phyloP scores from a whole-genome alignment of 495 filamentous ascomycete species.

The Lasiosphaeriaceae sp. region DNA sequence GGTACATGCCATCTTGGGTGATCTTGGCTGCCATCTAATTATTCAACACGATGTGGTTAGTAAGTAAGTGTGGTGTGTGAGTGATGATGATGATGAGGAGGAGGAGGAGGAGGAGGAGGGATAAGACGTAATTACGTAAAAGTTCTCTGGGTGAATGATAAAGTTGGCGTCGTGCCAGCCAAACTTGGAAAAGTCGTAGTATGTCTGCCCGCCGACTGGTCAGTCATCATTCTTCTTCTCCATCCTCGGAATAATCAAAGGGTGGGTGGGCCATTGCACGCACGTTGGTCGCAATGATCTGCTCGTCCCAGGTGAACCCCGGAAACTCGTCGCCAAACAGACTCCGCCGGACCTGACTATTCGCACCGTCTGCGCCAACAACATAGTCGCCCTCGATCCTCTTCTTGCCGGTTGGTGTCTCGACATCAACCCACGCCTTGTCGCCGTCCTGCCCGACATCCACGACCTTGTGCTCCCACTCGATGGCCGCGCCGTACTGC shows the following conservation, averaged over 20 bases:
- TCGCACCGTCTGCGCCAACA: constrained; percentile 57
- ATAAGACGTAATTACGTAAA: constrained; percentile 33
- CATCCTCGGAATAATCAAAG: too few relatives aligned
- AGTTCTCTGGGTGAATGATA: constrained; percentile 56
- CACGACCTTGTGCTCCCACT: constrained; percentile 47
- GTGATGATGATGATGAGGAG: background rate
- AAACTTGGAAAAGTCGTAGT: constrained; percentile 54
- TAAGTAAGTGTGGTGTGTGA: background rate
- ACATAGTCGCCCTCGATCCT: constrained; percentile 53
- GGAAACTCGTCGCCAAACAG: constrained; percentile 59
- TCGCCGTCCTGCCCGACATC: constrained; percentile 48
- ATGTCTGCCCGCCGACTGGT: constrained; percentile 35
- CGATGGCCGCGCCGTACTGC: constrained; percentile 37
- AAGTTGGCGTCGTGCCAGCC: constrained; percentile 56
- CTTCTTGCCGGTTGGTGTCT: constrained; percentile 38
- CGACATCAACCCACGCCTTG: constrained; percentile 48
- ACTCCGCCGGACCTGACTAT: constrained; percentile 48
- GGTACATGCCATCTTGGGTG: constrained; percentile 54
- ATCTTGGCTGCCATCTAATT: constrained; percentile 55
- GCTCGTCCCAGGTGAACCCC: constrained; percentile 54
- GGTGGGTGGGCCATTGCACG: too few relatives aligned
- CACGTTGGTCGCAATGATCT: constrained; percentile 63
- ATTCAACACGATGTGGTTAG: background rate
- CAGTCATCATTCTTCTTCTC: too few relatives aligned
- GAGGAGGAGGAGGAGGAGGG: background rate